Percentiles rank a stretch among this genome's conserved stretches.
Conservation (phyloP, 495 filamentous ascomycete species). For the Penicillium egyptiacum region DNA sequence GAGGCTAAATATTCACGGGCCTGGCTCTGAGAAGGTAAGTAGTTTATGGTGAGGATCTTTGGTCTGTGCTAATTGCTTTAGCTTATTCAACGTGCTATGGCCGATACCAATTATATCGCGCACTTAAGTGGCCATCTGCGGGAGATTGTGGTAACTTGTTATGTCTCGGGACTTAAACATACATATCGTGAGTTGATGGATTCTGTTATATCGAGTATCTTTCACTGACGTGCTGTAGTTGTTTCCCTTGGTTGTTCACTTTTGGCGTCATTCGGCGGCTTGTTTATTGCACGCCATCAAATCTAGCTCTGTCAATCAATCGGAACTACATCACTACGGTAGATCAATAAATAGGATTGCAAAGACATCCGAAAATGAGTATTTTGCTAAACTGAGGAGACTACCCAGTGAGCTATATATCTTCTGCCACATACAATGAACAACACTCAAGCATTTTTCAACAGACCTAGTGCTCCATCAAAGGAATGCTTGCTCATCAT, state of each 20-base stretch:
- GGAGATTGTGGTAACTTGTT: constrained; percentile 38
- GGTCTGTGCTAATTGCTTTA: constrained; percentile 16
- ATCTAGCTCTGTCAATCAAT: not conserved
- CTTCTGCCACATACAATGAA: too few species aligned
- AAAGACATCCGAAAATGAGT: too few species aligned
- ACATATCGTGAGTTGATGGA: constrained; percentile 35
- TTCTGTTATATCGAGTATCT: not conserved
- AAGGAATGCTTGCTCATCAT: too few species aligned
- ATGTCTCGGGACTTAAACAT: constrained; percentile 36
- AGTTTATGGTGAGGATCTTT: not conserved
- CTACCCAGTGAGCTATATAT: too few species aligned
- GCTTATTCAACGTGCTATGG: constrained; percentile 40
- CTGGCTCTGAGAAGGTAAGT: constrained; percentile 29
- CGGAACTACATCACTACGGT: not conserved
- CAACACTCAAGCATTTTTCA: too few species aligned
- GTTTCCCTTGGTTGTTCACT: constrained; percentile 34
- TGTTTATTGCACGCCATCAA: constrained; percentile 33
- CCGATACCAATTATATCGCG: constrained; percentile 39
- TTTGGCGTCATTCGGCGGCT: constrained; percentile 27
- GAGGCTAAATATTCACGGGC: constrained; percentile 27
- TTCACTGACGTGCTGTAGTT: constrained; percentile 16
- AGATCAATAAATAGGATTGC: too few species aligned
- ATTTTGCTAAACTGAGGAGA: too few species aligned
- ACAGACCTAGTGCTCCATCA: too few species aligned
- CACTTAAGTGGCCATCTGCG: constrained; percentile 30